These are phyloP conservation scores for Bipolaris oryzae DNA, from an alignment of 2,329 filamentous ascomycete species.

Conservation along the genomic window DNA sequence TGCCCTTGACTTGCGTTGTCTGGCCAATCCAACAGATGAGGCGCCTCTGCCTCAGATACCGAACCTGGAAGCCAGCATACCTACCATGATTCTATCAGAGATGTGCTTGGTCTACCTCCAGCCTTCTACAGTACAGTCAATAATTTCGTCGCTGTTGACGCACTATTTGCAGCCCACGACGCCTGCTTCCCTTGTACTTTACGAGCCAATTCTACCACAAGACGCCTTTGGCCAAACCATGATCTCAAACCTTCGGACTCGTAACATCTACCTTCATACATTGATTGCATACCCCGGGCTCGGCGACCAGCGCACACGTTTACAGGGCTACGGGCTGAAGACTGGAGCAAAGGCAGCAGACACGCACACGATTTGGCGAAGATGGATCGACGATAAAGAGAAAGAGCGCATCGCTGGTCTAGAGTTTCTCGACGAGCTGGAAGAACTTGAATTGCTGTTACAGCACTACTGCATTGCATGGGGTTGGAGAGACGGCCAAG, in stretches of 20 bases:
- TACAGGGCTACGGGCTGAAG: slow-evolving; percentile 70
- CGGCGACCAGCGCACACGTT: slow-evolving; percentile 68
- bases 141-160: slow-evolving; percentile 58
- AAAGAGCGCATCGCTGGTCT: slow-evolving; percentile 78
- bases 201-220: slow-evolving; percentile 84
- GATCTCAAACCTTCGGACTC: slow-evolving; percentile 83
- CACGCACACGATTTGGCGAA: slow-evolving; percentile 74
- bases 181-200: slow-evolving; percentile 71
- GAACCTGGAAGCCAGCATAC: slow-evolving; percentile 61
- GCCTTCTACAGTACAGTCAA: slow-evolving; percentile 64
- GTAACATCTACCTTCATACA: slow-evolving; percentile 85
- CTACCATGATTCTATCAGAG: slow-evolving; percentile 89
- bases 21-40: slow-evolving; percentile 48
- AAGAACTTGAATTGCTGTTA: slow-evolving; percentile 88
- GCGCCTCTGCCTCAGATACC: slow-evolving; percentile 41
- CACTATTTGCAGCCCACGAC: slow-evolving; percentile 52
- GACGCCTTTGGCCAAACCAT: slow-evolving; percentile 92
- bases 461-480: slow-evolving; percentile 89
- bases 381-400: slow-evolving; percentile 73
- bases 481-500: slow-evolving; percentile 71
- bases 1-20: slow-evolving; percentile 69
- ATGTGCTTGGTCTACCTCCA: slow-evolving; percentile 93
- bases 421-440: slow-evolving; percentile 92
- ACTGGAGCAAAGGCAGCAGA: slow-evolving; percentile 62
- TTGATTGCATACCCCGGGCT: slow-evolving; percentile 73